phyloP scores from a whole-genome alignment of 108 stramenopile species.

The Epipyxis sp. region DNA sequence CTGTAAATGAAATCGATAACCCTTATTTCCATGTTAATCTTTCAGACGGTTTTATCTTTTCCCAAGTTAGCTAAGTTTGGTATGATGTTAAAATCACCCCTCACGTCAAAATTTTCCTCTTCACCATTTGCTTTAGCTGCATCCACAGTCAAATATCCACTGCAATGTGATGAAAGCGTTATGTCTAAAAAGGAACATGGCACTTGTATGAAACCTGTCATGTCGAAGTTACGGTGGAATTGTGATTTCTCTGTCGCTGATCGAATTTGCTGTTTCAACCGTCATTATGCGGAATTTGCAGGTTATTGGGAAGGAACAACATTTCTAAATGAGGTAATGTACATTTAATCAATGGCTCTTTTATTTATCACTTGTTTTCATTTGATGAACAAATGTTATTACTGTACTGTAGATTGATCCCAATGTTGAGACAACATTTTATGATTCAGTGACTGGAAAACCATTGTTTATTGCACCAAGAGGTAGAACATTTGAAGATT shows the following conservation, averaged over 20 bases:
- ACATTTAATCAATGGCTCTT: background rate
- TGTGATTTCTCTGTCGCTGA: slow-evolving; percentile 66
- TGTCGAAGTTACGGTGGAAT: slow-evolving; percentile 68
- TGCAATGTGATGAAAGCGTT: slow-evolving; percentile 51
- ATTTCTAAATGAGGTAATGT: background rate
- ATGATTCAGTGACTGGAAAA: slow-evolving; percentile 47
- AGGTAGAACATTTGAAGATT: slow-evolving; percentile 66
- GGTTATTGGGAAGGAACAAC: slow-evolving; percentile 35
- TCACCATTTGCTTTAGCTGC: no score
- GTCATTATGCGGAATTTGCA: slow-evolving; percentile 42
- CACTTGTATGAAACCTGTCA: slow-evolving; percentile 58
- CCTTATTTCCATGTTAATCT: no score
- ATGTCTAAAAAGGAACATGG: slow-evolving; percentile 56
- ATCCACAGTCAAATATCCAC: no score
- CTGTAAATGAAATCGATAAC: no score
- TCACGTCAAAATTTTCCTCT: no score
- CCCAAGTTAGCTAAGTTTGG: no score
- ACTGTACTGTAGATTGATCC: slow-evolving; percentile 38
- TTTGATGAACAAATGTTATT: slow-evolving; percentile 59
- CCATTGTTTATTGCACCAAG: slow-evolving; percentile 66
- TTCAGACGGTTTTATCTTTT: no score
- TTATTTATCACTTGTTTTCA: slow-evolving; percentile 43
- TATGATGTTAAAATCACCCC: no score
- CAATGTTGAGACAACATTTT: background rate
- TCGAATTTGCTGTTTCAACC: slow-evolving; percentile 73